These are phyloP conservation scores for Kluyveromyces lactis DNA, from an alignment of 805 yeast genomes.

Conservation along the genomic window DNA sequence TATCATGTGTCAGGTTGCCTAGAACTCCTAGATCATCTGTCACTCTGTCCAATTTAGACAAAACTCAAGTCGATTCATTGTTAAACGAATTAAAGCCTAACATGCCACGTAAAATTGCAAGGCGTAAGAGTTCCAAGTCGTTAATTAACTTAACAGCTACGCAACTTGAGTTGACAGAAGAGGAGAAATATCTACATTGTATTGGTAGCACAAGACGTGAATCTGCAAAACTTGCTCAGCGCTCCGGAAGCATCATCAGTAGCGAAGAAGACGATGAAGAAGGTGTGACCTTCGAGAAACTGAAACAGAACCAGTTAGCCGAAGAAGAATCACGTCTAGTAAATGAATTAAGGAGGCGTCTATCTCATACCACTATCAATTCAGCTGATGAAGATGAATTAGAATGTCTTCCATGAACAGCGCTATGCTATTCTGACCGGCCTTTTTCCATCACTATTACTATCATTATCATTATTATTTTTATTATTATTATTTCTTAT, in stretches of 20 bases:
- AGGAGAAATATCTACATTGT: slow-evolving; percentile 34
- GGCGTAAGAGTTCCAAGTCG: slow-evolving; percentile 72
- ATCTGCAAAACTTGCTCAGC: neutral
- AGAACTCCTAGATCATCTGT: slow-evolving; percentile 22
- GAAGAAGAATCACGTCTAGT: slow-evolving; percentile 3
- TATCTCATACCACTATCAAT: slow-evolving; percentile 1
- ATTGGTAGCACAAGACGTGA: slow-evolving; percentile 11
- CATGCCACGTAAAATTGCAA: slow-evolving; percentile 42
- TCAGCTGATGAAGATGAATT: slow-evolving; percentile 5
- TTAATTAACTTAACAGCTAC: slow-evolving; percentile 59
- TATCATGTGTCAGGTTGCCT: slow-evolving; percentile 35
- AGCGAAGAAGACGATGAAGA: slow-evolving; percentile 4
- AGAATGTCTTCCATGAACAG: slow-evolving; percentile 2
- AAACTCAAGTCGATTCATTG: slow-evolving; percentile 7
- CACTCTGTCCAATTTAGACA: slow-evolving; percentile 8
- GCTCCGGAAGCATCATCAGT: neutral
- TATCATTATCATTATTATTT: no score
- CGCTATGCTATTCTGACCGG: no score
- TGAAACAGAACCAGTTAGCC: neutral
- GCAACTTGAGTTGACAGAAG: slow-evolving; percentile 58
- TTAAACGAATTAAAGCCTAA: slow-evolving; percentile 6
- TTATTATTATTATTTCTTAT: no score
- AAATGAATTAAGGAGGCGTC: slow-evolving; percentile 1
- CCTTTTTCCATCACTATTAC: no score
- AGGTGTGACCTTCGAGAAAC: slow-evolving; percentile 2